phyloP scores from a whole-genome alignment of 148 eudicot genomes.

The Vaccinium darrowii region DNA sequence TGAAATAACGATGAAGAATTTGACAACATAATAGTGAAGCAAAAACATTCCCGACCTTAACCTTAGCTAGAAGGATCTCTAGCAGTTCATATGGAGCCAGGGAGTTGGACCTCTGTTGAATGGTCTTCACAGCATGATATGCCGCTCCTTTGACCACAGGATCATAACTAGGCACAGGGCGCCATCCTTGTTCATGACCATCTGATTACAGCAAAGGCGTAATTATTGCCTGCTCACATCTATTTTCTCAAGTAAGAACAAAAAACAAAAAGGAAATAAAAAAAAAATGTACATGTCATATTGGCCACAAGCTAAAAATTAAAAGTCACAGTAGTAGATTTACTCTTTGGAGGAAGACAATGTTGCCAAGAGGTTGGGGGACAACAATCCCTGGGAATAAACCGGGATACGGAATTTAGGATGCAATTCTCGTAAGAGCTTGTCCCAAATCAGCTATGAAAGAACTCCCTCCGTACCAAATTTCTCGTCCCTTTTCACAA shows the following conservation, averaged over 20 bases:
- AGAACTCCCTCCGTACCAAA: too few relatives aligned
- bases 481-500: too few relatives aligned
- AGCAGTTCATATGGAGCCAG: conserved; percentile 37
- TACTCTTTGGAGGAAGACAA: not conserved
- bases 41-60: conserved; percentile 29
- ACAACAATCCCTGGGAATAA: not conserved
- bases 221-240: not conserved
- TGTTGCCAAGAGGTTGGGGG: not conserved
- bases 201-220: conserved; percentile 29
- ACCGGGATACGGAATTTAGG: not conserved
- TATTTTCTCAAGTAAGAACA: not conserved
- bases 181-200: conserved; percentile 30
- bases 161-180: conserved; percentile 36
- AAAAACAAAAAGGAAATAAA: not conserved
- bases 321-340: not conserved
- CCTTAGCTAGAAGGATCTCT: conserved; percentile 49
- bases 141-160: conserved; percentile 52
- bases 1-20: not conserved
- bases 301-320: not conserved
- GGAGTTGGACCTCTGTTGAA: conserved; percentile 41
- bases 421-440: not conserved
- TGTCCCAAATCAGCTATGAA: not conserved
- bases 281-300: not conserved
- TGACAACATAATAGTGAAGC: not conserved
- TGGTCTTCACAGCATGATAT: conserved; percentile 39